These are phyloP conservation scores for Aegilops bicornis DNA, from an alignment of 176 grass and related monocot genomes.

Conservation along the genomic window DNA sequence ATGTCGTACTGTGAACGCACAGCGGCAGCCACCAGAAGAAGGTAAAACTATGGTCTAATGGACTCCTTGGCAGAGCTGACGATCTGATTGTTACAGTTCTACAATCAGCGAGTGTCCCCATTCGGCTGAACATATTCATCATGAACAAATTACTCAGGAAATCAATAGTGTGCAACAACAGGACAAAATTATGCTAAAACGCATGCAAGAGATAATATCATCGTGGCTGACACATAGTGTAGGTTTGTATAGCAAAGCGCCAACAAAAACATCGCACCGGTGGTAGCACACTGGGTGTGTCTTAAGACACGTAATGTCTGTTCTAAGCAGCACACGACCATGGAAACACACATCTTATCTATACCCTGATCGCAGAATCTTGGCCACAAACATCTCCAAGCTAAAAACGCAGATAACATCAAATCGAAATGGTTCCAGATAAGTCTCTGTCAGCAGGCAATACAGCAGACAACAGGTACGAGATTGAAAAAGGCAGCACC, in stretches of 20 bases:
- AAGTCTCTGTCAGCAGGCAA: not conserved
- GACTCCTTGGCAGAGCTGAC: too few species aligned
- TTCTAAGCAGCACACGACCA: not conserved
- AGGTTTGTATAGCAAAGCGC: not conserved
- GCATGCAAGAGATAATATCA: not conserved
- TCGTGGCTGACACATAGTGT: not conserved
- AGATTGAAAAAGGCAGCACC: slow-evolving; percentile 12
- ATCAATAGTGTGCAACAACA: too few species aligned
- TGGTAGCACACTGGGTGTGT: not conserved
- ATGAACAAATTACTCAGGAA: too few species aligned
- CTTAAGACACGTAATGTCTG: not conserved
- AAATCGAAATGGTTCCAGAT: not conserved
- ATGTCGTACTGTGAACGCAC: too few species aligned
- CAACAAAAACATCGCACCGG: not conserved
- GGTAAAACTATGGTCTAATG: too few species aligned
- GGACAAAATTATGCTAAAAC: not conserved
- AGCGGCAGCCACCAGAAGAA: too few species aligned
- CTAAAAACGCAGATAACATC: slow-evolving; percentile 4
- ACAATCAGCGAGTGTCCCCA: too few species aligned
- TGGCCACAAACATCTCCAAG: not conserved
- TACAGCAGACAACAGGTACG: slow-evolving; percentile 18
- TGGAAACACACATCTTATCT: slow-evolving; percentile 23
- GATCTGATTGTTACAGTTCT: too few species aligned
- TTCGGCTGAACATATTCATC: too few species aligned
- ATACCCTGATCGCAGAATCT: not conserved